These are phyloP conservation scores for Lachnellula subtilissima DNA, from an alignment of 2,329 filamentous ascomycete genomes.

Conservation along the genomic window DNA sequence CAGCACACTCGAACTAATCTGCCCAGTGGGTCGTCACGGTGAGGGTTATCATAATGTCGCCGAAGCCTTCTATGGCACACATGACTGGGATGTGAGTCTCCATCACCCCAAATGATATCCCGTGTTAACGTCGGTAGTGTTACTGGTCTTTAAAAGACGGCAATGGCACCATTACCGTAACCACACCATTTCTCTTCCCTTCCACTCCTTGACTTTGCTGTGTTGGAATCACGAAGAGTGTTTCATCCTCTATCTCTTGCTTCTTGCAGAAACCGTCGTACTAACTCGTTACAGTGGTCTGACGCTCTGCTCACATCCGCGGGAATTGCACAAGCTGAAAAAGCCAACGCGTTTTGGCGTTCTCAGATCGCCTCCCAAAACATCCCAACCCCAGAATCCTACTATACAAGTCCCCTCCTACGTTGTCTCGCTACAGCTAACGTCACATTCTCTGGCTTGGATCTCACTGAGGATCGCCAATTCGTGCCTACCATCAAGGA, in stretches of 20 bases:
- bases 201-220: too few relatives aligned
- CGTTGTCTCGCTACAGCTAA: slow-evolving; percentile 60
- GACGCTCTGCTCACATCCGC: slow-evolving; percentile 57
- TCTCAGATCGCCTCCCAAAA: slow-evolving; percentile 45
- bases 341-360: slow-evolving; percentile 58
- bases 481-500: slow-evolving; percentile 62
- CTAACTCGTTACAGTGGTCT: slow-evolving; percentile 41
- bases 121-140: slow-evolving; percentile 37
- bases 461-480: slow-evolving; percentile 44
- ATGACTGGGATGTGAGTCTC: slow-evolving; percentile 59
- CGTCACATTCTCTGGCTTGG: slow-evolving; percentile 52
- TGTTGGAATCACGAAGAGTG: too few relatives aligned
- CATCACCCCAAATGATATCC: not conserved
- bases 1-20: slow-evolving; percentile 17
- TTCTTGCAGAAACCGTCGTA: too few relatives aligned
- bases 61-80: slow-evolving; percentile 61
- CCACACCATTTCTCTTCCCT: too few relatives aligned
- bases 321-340: slow-evolving; percentile 53
- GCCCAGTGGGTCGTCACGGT: slow-evolving; percentile 59
- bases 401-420: slow-evolving; percentile 59
- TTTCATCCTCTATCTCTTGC: too few relatives aligned
- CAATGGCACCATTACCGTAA: slow-evolving; percentile 48
- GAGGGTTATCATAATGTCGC: slow-evolving; percentile 62
- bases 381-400: slow-evolving; percentile 57
- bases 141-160: slow-evolving; percentile 64